Evolutionary conservation across 768 basidiomycete genomes (phyloP), one percentile per base, ranked within the genome.

Genomic region (Wakefieldia striispora): DNA sequence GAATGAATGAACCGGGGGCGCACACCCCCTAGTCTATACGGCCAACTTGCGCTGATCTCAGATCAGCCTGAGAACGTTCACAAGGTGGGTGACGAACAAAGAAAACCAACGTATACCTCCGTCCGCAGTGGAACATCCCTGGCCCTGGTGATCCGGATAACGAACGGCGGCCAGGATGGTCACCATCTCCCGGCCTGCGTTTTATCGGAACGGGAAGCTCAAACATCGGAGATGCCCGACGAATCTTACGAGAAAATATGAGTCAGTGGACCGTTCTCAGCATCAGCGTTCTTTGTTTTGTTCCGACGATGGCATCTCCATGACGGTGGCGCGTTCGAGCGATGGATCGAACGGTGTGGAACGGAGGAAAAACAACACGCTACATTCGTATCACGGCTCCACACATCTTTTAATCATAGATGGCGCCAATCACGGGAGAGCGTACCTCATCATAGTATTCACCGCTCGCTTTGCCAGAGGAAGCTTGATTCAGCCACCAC

Each of bases 121-220:
- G 49, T 55, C 40, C 43, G 47, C 19, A 58, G 37, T 46, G 45
- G 20, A 24, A 43, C 43, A 45, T 31, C 37, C 61, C 29, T 29
- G 29, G 11, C 11, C 26, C 50, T 53, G 52, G 50, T 54, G 52
- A 65, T 56, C 57, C 60, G 54, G 52, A 54, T 17, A 47, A 40
- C 46, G 36, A 41, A 19, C 21, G 31, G 43, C 29, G 29, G 6
- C 10, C 29, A 12, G 13, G 29, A 29, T 29, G 13, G 29, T 29
- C 29, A 12, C 29, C 11, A 29, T 29, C 29, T 29, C 11, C 29
- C 29, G 29, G 13, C 24, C 36, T 41, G 12, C 43, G 24, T 39
- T 26, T 33, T 31, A 14, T 3, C 21, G 23, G 33, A 16, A 33
- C 33, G 45, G 53, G 47, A 55, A 45, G 49, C 48, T 33, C 45